Base-by-base conservation (phyloP, 371 early-diverging fungal genomes). In the Mortierella sp. region DNA sequence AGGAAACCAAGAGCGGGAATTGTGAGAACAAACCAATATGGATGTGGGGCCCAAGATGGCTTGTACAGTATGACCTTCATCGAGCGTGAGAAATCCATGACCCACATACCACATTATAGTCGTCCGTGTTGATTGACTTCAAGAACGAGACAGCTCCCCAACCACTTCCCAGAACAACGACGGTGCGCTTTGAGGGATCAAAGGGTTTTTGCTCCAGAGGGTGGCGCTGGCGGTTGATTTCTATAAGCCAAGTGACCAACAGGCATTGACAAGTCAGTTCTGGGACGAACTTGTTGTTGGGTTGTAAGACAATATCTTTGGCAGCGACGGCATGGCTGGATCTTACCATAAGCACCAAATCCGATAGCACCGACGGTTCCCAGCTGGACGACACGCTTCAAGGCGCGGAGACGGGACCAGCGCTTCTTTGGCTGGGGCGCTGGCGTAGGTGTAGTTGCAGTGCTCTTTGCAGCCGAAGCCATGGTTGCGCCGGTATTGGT, bases 131-230 rank as follows among this genome's bases (percentile, higher is more conserved):
- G 42, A 95, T 75, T 30, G 80, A 84, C 72, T 90, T 91, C 63
- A 95, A 79, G 46, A 95, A 80, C 14, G 94, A 90, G 6, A 93
- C 88, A n/a, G 93, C 86, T 32, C 90, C 94, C 96, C 95, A 95
- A 19, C 96, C 95, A 23, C 90, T 89, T 32, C 96, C 96, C 41
- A 95, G 81, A 17, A 95, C 83, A 24, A 92, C 91, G 57, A 95
- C 79, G 1, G 93, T 93, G 79, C 93, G 91, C 70, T 93, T 93
- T 59, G 70, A 81, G 27, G 89, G 92, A 67, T 94, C 95, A 64
- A 86, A 87, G 24, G 85, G 86, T 53, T 78, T 72, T 72, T 94
- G 95, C 30, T 78, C 73, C 3, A 80, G 79, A 15, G 95, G 95
- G 60, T 93, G 82, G 54, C 87, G 87, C 62, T 81, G 82, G 30